Base-by-base conservation (phyloP, 1,139 yeast species). In the Yamadazyma atlantica region DNA sequence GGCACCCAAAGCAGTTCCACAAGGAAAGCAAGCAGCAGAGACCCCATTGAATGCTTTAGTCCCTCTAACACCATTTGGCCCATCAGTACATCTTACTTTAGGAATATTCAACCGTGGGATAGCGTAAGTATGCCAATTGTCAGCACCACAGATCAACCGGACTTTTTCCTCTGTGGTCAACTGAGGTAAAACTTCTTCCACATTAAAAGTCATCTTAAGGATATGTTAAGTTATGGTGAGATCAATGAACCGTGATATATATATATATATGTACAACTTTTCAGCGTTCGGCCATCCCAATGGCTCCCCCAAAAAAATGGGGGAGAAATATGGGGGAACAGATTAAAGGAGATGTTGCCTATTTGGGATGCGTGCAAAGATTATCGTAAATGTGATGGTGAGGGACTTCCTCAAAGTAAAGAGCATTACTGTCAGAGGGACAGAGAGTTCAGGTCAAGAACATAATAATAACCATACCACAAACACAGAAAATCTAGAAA, bases 81-180 rank as follows among this genome's bases (percentile, higher is more conserved):
- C 69, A 43, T 64, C 68, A 19, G 60, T 54, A 14, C 58, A 55
- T 29, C 66, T 52, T 8, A 60, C 44, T 17, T 55, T 46, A 40
- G 53, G 65, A 29, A 78, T 58, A 25, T 60, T 57, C 36, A 75
- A 57, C 40, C 81, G 58, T 35, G 64, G 69, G 17, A 80, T 57
- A 3, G 73, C 59, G 27, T 53, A 55, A 1, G 85, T 78, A 51
- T 75, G 80, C 84, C 85, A 79, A 51, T 64, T 64, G 51, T 76
- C 80, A 40, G 58, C 55, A 22, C 80, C 80, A 16, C 78, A 63
- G 31, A 74, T 49, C 32, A 78, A 63, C 7, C 59, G 48, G 48
- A 72, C 58, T 51, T 78, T 78, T 50, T 78, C 81, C n/a, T 60
- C 58, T 7, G 60, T 44, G 6, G 78, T 68, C 44, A 78, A 60